These are phyloP conservation scores for Sabuloglossum arenarium DNA, from an alignment of 495 filamentous ascomycete species.

Conservation along the genomic window DNA sequence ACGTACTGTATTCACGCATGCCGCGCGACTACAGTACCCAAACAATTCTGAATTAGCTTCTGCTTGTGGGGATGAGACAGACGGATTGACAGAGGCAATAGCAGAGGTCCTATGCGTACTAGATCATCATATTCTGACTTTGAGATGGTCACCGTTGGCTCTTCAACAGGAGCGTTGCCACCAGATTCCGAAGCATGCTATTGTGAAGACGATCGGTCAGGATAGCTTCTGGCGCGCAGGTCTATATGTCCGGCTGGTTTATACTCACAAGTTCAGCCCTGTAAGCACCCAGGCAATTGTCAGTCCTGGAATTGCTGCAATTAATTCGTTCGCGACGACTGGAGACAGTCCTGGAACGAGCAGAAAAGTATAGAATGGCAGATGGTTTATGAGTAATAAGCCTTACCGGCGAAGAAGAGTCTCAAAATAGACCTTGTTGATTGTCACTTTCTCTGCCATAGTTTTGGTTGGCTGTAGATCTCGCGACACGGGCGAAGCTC, in stretches of 20 bases:
- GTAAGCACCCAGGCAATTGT: not conserved
- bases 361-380: too few relatives aligned
- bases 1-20: conserved; percentile 2
- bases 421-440: conserved; percentile 4
- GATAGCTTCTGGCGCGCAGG: not conserved
- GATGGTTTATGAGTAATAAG: not conserved
- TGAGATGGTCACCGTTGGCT: not conserved
- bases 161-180: not conserved
- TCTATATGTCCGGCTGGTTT: not conserved
- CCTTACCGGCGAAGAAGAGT: conserved; percentile 5
- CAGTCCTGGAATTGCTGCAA: not conserved
- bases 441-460: conserved; percentile 2
- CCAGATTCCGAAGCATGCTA: not conserved
- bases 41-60: not conserved
- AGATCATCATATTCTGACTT: not conserved
- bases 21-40: not conserved
- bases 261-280: conserved; percentile 1
- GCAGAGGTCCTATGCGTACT: not conserved
- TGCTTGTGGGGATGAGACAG: not conserved
- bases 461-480: not conserved
- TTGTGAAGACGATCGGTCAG: not conserved
- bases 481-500: not conserved
- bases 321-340: not conserved
- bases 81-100: not conserved
- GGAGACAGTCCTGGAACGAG: too few relatives aligned